These are phyloP conservation scores for Lactarius deliciosus DNA, from an alignment of 768 basidiomycete species.

Conservation along the genomic window DNA sequence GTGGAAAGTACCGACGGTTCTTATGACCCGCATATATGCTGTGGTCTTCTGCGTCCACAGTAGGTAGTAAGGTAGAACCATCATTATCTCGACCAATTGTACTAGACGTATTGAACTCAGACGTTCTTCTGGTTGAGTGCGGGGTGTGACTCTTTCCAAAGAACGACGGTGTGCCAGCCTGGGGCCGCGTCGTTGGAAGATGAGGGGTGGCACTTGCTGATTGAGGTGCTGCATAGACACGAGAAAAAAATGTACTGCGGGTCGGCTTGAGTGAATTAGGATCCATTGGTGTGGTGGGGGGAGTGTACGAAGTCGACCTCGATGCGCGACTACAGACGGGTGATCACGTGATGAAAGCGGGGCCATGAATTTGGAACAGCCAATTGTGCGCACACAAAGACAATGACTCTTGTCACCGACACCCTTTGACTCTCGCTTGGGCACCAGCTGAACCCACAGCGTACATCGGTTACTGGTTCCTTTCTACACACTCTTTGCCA, in stretches of 20 bases:
- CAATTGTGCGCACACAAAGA: not conserved
- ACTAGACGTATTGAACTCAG: conserved; percentile 6
- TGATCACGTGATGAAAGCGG: conserved; percentile 18
- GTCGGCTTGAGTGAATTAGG: conserved; percentile 10
- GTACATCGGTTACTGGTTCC: conserved; percentile 8
- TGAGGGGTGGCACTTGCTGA: not conserved
- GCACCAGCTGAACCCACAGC: conserved; percentile 10
- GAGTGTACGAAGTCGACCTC: not conserved
- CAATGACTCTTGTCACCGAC: conserved; percentile 4
- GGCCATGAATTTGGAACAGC: not conserved
- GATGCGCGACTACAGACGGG: not conserved
- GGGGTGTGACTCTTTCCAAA: conserved; percentile 18
- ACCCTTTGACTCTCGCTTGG: conserved; percentile 10
- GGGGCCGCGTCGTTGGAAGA: conserved; percentile 8
- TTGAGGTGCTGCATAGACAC: conserved; percentile 16
- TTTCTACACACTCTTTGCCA: conserved; percentile 7
- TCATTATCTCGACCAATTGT: not conserved
- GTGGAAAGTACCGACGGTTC: conserved; percentile 10
- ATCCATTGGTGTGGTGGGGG: conserved; percentile 5
- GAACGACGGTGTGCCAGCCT: conserved; percentile 16
- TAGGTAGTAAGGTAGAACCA: not conserved
- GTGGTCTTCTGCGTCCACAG: not conserved
- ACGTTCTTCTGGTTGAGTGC: conserved; percentile 8
- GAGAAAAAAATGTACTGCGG: conserved; percentile 17
- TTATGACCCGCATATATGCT: conserved; percentile 23